Evolutionary conservation across 495 filamentous ascomycete genomes (phyloP), one percentile per base, ranked within the genome.

Genomic region (Penicillium desertorum): DNA sequence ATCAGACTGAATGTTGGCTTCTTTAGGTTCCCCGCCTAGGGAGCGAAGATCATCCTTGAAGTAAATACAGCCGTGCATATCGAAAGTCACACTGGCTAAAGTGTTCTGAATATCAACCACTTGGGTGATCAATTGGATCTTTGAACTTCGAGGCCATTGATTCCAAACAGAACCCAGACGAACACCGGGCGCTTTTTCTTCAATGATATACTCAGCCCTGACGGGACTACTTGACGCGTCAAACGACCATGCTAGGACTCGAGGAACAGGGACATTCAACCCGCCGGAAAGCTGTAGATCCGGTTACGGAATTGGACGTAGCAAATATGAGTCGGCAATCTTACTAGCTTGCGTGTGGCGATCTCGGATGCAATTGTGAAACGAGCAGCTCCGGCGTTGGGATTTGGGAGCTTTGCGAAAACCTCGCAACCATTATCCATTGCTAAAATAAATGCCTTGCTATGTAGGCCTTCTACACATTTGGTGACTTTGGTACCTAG

Each of bases 181-280:
- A 27, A 71, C 54, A 9, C 75, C 75, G 8, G 63, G 54, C 10
- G 69, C 67, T 51, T 76, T 78, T 32, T 76, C 72, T 53, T 62
- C 63, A 45, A 78, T 71, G 46, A 76, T 76, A 63, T 74, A 76
- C 46, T 76, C 71, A 2, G 71, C 69, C 43, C 61, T 60, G 16
- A 73, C 67, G 14, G 59, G 57, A 46, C 62, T 71, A 22, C 60
- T 70, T 36, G 64, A 45, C 20, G 67, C 45, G 57, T 74, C 62
- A 19, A 41, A 67, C 44, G 62, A 71, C 73, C 71, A 77, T 20
- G 69, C 60, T 1, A 73, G 60, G 5, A 76, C 51, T 48, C 62
- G 60, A 32, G 74, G 70, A 44, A 66, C 61, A 25, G 71, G 73
- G 27, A 74, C 45, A 20, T 69, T 57, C 32, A 76, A 65, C 4